phyloP scores from a whole-genome alignment of 1,284 basidiomycete species.

The Apiotrichum sp. region DNA sequence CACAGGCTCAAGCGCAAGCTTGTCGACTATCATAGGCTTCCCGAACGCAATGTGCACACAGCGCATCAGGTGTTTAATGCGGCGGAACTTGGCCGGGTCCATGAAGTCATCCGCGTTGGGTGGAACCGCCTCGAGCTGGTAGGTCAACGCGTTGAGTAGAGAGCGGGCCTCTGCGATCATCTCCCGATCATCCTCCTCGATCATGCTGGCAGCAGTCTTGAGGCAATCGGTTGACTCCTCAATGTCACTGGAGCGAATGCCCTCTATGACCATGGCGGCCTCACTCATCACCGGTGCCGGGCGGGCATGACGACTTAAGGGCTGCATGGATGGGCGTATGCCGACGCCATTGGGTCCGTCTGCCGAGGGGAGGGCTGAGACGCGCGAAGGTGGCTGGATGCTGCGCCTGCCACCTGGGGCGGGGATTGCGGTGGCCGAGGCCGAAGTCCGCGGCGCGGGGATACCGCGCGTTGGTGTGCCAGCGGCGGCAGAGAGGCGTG shows the following conservation, averaged over 20 bases:
- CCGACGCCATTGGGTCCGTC: background rate
- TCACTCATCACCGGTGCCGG: background rate
- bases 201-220: constrained; percentile 79
- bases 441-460: constrained; percentile 6
- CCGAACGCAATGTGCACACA: constrained; percentile 47
- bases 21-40: constrained; percentile 7
- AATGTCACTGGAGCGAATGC: constrained; percentile 58
- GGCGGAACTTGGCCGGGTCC: constrained; percentile 70
- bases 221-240: constrained; percentile 83
- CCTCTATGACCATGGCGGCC: constrained; percentile 25
- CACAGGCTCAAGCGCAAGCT: constrained; percentile 11
- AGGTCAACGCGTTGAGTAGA: constrained; percentile 66
- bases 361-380: constrained; percentile 2
- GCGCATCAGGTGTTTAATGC: constrained; percentile 89
- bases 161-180: constrained; percentile 52
- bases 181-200: constrained; percentile 63
- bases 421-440: too few relatives aligned
- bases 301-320: constrained; percentile 10
- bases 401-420: background rate
- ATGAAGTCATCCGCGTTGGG: constrained; percentile 58
- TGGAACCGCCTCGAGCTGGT: constrained; percentile 42
- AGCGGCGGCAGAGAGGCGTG: background rate
- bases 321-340: constrained; percentile 23
- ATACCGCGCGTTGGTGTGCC: constrained; percentile 9
- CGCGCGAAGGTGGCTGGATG: background rate